Conservation (phyloP, 352 stramenopile genomes). For the Globisporangium takayamanum region DNA sequence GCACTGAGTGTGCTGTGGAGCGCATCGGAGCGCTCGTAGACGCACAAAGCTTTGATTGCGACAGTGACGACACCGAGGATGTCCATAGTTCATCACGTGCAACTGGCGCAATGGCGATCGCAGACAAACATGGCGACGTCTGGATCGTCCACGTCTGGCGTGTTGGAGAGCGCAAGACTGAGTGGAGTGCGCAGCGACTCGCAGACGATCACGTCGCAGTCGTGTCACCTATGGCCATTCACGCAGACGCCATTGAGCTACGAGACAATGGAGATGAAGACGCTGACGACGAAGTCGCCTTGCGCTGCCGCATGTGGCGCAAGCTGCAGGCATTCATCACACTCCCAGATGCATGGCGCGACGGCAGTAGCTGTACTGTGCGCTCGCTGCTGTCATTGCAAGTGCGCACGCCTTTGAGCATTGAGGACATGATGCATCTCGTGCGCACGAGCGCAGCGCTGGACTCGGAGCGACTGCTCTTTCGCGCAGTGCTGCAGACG, state of each 20-base stretch:
- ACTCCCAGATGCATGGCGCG: not conserved
- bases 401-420: not conserved
- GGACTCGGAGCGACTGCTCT: not conserved
- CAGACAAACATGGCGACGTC: slow-evolving; percentile 44
- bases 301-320: not conserved
- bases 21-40: not conserved
- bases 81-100: not conserved
- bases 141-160: slow-evolving; percentile 79
- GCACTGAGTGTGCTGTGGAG: not conserved
- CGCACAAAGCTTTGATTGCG: not conserved
- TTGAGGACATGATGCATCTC: not conserved
- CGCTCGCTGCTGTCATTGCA: not conserved
- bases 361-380: not conserved
- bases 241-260: too few species aligned
- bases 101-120: slow-evolving; percentile 22
- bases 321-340: not conserved
- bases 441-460: not conserved
- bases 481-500: not conserved
- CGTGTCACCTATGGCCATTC: not conserved
- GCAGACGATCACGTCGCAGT: slow-evolving; percentile 1
- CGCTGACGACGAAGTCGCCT: not conserved
- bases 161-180: not conserved
- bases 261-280: too few species aligned
- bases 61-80: not conserved
- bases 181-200: not conserved